A percentile compares a stretch with the other conserved stretches of the same genome.
phyloP scores from a whole-genome alignment of 2,329 filamentous ascomycete genomes.

The Alternaria incomplexa region DNA sequence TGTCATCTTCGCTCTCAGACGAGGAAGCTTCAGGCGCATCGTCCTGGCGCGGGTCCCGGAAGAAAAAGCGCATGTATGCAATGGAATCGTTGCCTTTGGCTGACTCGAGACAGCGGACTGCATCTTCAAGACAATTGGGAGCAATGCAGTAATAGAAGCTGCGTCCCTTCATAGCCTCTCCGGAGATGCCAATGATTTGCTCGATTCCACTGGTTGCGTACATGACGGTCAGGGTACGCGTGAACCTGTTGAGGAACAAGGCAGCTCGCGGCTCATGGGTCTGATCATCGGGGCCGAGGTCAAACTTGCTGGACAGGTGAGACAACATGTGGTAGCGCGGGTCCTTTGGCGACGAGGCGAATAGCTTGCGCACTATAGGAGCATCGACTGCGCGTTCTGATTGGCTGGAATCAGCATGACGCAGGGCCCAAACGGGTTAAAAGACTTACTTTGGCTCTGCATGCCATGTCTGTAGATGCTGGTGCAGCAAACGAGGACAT shows the following conservation, averaged over 20 bases:
- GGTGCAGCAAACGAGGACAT: constrained; percentile 84
- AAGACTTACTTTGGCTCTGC: constrained; percentile 74
- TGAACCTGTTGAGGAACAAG: constrained; percentile 85
- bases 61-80: constrained; percentile 86
- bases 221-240: constrained; percentile 81
- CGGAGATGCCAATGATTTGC: constrained; percentile 75
- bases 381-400: constrained; percentile 79
- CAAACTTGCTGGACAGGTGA: constrained; percentile 82
- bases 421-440: background rate
- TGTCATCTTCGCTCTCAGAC: constrained; percentile 58
- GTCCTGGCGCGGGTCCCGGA: constrained; percentile 71
- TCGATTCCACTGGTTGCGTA: constrained; percentile 80
- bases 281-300: constrained; percentile 57
- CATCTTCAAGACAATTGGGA: constrained; percentile 76
- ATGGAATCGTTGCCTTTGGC: constrained; percentile 92
- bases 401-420: constrained; percentile 11
- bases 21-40: constrained; percentile 40
- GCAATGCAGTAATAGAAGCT: constrained; percentile 90
- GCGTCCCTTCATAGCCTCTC: constrained; percentile 72
- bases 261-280: constrained; percentile 82
- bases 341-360: constrained; percentile 80
- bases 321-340: constrained; percentile 90
- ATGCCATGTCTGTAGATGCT: constrained; percentile 74
- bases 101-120: constrained; percentile 78
- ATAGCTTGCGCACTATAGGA: constrained; percentile 77